A percentile compares a stretch with the other conserved stretches of the same genome.
Evolutionary conservation across 1,284 basidiomycete species (phyloP).

Genomic region (Boletellus sp.): DNA sequence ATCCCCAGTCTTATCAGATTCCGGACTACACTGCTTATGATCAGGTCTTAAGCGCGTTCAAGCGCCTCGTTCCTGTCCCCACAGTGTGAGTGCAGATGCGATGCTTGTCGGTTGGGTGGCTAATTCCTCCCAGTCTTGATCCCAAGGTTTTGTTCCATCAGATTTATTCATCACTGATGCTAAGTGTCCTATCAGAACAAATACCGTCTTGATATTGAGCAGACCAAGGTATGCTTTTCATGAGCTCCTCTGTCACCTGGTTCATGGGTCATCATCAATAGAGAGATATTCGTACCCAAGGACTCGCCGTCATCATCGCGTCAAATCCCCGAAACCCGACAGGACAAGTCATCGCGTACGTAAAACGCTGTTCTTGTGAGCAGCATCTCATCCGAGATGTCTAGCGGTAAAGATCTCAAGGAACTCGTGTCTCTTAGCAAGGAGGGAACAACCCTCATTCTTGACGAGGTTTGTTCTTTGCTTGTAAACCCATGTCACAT

Average conservation of each 20-base stretch:
- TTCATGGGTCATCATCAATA: slow-evolving; percentile 27
- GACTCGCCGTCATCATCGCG: slow-evolving; percentile 81
- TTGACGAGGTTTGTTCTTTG: slow-evolving; percentile 67
- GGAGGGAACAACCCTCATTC: slow-evolving; percentile 75
- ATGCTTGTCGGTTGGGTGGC: slow-evolving; percentile 3
- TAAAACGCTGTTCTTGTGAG: slow-evolving; percentile 14
- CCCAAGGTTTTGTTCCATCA: slow-evolving; percentile 42
- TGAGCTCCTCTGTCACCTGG: background rate
- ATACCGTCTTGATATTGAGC: slow-evolving; percentile 74
- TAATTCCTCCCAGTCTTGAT: slow-evolving; percentile 45
- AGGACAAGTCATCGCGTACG: slow-evolving; percentile 64
- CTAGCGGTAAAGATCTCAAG: slow-evolving; percentile 75
- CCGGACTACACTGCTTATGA: slow-evolving; percentile 88
- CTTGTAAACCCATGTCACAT: background rate
- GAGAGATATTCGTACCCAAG: slow-evolving; percentile 77
- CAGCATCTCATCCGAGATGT: slow-evolving; percentile 1
- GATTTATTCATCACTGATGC: background rate
- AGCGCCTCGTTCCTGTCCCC: slow-evolving; percentile 84
- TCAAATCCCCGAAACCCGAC: slow-evolving; percentile 93
- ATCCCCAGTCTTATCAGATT: slow-evolving; percentile 72
- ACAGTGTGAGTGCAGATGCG: slow-evolving; percentile 60
- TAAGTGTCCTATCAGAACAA: slow-evolving; percentile 40
- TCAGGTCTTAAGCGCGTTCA: slow-evolving; percentile 86
- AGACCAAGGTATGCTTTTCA: slow-evolving; percentile 49
- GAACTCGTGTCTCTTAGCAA: slow-evolving; percentile 72